Percentiles rank a stretch among this genome's conserved stretches.
Conservation (phyloP, 441 rosid species). For the Jatropha podagrica region DNA sequence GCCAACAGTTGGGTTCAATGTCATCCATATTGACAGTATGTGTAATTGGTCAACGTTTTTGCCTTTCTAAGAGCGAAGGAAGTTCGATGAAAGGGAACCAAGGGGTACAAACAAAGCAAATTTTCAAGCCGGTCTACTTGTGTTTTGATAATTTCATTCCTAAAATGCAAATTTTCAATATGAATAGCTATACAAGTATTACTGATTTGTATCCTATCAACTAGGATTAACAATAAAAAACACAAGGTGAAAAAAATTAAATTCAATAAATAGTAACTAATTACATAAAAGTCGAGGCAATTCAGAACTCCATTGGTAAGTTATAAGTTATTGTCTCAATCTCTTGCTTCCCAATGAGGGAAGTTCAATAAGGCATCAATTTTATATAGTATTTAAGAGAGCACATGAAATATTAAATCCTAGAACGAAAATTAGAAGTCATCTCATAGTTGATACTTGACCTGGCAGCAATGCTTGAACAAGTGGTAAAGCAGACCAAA, state of each 20-base stretch:
- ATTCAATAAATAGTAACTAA: background rate
- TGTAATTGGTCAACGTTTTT: background rate
- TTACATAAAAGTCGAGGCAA: background rate
- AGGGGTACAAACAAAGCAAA: background rate
- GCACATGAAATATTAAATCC: conserved; percentile 16
- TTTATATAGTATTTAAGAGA: conserved; percentile 2
- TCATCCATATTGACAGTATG: background rate
- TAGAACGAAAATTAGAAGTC: background rate
- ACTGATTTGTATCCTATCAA: background rate
- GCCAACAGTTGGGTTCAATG: background rate
- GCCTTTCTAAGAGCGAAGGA: background rate
- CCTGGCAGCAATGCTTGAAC: conserved; percentile 88
- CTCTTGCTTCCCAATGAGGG: background rate
- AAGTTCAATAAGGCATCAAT: background rate
- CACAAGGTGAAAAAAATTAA: background rate
- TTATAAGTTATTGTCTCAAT: conserved; percentile 1
- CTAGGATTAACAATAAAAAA: background rate
- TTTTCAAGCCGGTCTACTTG: background rate
- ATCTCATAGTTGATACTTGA: conserved; percentile 25
- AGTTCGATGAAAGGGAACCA: background rate
- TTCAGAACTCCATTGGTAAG: background rate
- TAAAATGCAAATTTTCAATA: background rate
- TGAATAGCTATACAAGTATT: background rate
- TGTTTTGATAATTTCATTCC: background rate
- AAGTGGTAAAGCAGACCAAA: conserved; percentile 82